Conservation (phyloP, 1,284 basidiomycete species). For the Hemileccinum hortonii region DNA sequence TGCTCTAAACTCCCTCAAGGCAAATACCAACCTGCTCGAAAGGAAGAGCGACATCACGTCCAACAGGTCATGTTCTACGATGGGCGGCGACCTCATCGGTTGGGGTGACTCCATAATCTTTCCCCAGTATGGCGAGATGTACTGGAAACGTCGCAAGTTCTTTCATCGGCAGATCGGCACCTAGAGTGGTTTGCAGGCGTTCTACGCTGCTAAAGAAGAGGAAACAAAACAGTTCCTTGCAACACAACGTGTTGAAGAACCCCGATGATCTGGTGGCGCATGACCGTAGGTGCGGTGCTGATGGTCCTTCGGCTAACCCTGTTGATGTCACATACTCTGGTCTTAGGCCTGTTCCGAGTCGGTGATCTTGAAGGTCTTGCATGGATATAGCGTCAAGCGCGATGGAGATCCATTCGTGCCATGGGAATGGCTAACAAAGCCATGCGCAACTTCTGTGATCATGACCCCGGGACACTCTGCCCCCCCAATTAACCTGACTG, state of each 20-base stretch:
- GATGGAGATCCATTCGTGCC: conserved; percentile 26
- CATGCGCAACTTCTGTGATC: conserved; percentile 12
- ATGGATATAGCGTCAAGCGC: conserved; percentile 24
- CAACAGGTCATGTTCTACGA: conserved; percentile 16
- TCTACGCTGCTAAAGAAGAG: too few species aligned
- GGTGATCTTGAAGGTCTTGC: conserved; percentile 16
- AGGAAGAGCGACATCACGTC: conserved; percentile 21
- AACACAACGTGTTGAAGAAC: too few species aligned
- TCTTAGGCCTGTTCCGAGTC: not conserved
- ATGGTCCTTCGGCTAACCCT: not conserved
- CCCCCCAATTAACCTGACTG: too few species aligned
- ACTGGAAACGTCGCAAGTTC: conserved; percentile 14
- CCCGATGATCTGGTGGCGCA: conserved; percentile 8
- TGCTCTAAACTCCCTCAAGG: conserved; percentile 16
- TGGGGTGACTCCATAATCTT: conserved; percentile 23
- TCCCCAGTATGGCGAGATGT: conserved; percentile 21
- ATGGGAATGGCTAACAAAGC: conserved; percentile 18
- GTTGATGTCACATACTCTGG: not conserved
- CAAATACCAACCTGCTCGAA: conserved; percentile 20
- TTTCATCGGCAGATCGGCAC: conserved; percentile 21
- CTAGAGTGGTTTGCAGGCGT: too few species aligned
- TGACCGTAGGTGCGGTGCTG: conserved; percentile 4
- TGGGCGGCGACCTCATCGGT: conserved; percentile 28
- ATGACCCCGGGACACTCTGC: conserved; percentile 18
- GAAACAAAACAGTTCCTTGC: too few species aligned